phyloP scores from a whole-genome alignment of 1,284 basidiomycete species.

The Leccinum glutinopallens region DNA sequence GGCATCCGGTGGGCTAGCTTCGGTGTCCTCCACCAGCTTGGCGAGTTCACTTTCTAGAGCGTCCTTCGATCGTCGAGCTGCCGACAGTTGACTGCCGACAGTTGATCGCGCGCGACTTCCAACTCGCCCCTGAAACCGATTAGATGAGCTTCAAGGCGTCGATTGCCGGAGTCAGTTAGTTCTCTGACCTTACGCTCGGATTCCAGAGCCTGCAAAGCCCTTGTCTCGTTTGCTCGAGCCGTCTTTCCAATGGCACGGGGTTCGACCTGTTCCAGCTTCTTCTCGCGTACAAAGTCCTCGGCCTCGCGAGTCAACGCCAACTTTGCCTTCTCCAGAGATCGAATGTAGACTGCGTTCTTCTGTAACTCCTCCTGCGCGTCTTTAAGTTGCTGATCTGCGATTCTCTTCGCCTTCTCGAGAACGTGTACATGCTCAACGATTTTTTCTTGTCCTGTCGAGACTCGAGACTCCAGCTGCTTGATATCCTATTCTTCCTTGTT shows the following conservation, averaged over 20 bases:
- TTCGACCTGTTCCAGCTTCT: constrained; percentile 72
- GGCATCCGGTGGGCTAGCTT: constrained; percentile 49
- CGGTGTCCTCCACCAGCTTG: constrained; percentile 61
- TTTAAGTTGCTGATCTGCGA: constrained; percentile 90
- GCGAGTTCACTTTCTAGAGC: constrained; percentile 71
- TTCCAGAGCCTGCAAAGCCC: constrained; percentile 60
- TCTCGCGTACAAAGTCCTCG: constrained; percentile 81
- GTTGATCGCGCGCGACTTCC: constrained; percentile 54
- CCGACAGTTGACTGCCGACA: constrained; percentile 39
- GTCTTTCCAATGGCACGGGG: constrained; percentile 70
- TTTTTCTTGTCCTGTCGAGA: constrained; percentile 89
- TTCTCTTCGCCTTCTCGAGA: constrained; percentile 93
- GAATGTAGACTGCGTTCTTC: constrained; percentile 74
- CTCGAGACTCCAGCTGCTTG: constrained; percentile 71
- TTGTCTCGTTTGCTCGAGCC: constrained; percentile 60
- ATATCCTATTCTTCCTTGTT: constrained; percentile 80
- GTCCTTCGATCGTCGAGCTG: constrained; percentile 64
- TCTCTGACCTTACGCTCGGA: constrained; percentile 66
- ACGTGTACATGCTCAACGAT: constrained; percentile 98
- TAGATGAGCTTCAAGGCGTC: constrained; percentile 62
- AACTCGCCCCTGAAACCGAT: constrained; percentile 54
- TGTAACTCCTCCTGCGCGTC: constrained; percentile 81
- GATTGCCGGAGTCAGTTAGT: constrained; percentile 59
- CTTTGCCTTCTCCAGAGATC: constrained; percentile 83
- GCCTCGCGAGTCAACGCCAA: constrained; percentile 77